Conservation (phyloP, 2,329 filamentous ascomycete genomes). For the Hypomyces rosellus region DNA sequence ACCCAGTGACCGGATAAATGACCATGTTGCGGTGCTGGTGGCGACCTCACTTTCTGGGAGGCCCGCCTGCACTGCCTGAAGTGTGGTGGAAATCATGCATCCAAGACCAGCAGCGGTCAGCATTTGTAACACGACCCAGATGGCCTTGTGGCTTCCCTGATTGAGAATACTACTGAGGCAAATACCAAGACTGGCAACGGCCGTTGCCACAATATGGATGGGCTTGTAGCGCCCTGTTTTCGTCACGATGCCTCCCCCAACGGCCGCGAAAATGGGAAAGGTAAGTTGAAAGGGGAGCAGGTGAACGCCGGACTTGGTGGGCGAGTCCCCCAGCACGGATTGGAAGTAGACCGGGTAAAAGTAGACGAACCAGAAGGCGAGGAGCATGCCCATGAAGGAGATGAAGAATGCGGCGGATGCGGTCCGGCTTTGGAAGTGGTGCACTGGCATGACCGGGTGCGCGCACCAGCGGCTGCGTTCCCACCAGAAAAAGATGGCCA, state of each 20-base stretch:
- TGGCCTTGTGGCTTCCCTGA: conserved; percentile 26
- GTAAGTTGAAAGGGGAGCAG: conserved; percentile 26
- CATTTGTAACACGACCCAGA: conserved; percentile 38
- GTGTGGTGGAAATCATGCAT: conserved; percentile 33
- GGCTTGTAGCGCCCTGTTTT: conserved; percentile 27
- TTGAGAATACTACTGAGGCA: conserved; percentile 38
- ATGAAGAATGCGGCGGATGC: conserved; percentile 21
- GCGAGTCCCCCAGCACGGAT: conserved; percentile 27
- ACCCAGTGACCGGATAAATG: conserved; percentile 42
- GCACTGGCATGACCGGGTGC: conserved; percentile 13
- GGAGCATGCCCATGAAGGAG: conserved; percentile 26
- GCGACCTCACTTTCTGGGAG: conserved; percentile 33
- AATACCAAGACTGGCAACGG: conserved; percentile 29
- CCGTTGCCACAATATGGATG: conserved; percentile 28
- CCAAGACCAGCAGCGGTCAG: conserved; percentile 35
- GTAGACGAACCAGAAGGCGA: conserved; percentile 20
- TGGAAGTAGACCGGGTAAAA: conserved; percentile 46
- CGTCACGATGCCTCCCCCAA: conserved; percentile 21
- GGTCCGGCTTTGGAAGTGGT: conserved; percentile 11
- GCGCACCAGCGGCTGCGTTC: conserved; percentile 6
- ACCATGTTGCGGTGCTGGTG: conserved; percentile 33
- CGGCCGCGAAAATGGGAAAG: conserved; percentile 20
- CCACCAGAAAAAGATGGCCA: conserved; percentile 19
- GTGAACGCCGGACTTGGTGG: conserved; percentile 26
- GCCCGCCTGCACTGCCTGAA: conserved; percentile 38